A percentile compares a stretch with the other conserved stretches of the same genome.
phyloP scores from a whole-genome alignment of 2,329 filamentous ascomycete genomes.

The Talaromyces albobiverticillius region DNA sequence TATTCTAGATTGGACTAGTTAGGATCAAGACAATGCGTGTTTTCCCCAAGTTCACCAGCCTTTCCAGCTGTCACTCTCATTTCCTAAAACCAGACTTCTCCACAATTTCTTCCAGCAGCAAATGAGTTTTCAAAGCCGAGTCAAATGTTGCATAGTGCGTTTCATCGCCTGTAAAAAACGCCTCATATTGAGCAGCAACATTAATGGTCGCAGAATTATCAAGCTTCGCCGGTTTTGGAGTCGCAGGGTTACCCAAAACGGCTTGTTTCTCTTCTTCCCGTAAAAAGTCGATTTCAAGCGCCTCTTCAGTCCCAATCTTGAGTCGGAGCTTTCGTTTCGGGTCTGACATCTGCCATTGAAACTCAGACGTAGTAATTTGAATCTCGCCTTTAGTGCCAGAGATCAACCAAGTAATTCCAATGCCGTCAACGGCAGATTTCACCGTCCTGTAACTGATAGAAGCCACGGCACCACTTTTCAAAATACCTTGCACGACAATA shows the following conservation, averaged over 20 bases:
- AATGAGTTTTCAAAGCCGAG: conserved; percentile 4
- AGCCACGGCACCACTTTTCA: conserved; percentile 9
- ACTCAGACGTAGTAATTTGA: conserved; percentile 2
- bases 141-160: conserved; percentile 6
- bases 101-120: conserved; percentile 1
- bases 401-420: conserved; percentile 8
- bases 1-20: too few species aligned
- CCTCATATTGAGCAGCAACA: conserved; percentile 5
- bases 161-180: conserved; percentile 4
- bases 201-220: background rate
- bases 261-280: background rate
- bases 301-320: background rate
- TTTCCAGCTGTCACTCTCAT: too few species aligned
- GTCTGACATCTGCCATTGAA: conserved; percentile 6
- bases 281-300: background rate
- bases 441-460: conserved; percentile 2
- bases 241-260: background rate
- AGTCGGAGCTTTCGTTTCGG: conserved; percentile 1
- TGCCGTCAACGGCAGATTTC: conserved; percentile 1
- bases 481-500: conserved; percentile 4
- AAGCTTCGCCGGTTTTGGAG: background rate
- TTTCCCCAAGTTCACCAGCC: too few species aligned
- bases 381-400: conserved; percentile 10
- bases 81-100: background rate
- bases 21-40: too few species aligned